These are phyloP conservation scores for Gyromitra esculenta DNA, from an alignment of 2,329 filamentous ascomycete species.

Conservation along the genomic window DNA sequence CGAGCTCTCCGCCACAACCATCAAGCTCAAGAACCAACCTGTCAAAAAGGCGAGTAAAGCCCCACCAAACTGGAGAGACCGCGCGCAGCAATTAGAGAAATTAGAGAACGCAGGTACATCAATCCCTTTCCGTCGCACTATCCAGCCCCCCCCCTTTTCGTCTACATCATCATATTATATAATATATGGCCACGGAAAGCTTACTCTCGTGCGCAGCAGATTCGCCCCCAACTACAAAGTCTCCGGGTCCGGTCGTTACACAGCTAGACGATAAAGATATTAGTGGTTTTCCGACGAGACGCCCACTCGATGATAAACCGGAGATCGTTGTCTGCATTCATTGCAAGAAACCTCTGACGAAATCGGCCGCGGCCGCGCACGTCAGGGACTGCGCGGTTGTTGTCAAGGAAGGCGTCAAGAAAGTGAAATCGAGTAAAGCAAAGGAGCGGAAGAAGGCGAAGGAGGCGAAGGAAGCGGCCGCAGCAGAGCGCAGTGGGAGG, in stretches of 20 bases:
- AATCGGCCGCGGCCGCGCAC: conserved; percentile 78
- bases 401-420: conserved; percentile 63
- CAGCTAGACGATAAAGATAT: conserved; percentile 79
- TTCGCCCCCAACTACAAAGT: conserved; percentile 33
- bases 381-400: conserved; percentile 73
- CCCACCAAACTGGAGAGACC: conserved; percentile 52
- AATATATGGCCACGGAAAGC: conserved; percentile 7
- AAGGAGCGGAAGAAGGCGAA: conserved; percentile 75
- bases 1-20: conserved; percentile 43
- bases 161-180: conserved; percentile 7
- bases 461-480: conserved; percentile 64
- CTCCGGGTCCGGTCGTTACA: conserved; percentile 61
- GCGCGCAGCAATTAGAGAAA: conserved; percentile 52
- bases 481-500: conserved; percentile 61
- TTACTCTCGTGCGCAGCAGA: conserved; percentile 24
- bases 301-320: conserved; percentile 80
- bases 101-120: conserved; percentile 51
- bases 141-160: background rate
- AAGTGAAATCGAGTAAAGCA: conserved; percentile 83
- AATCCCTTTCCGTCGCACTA: background rate
- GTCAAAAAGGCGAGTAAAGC: conserved; percentile 21
- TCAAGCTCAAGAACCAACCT: conserved; percentile 52
- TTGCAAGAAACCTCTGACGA: conserved; percentile 88
- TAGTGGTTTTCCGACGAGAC: conserved; percentile 81
- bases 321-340: conserved; percentile 90